Evolutionary conservation across 169 alveolate species (phyloP), one percentile per base, ranked within the genome.

Genomic region (Babesia sp.): DNA sequence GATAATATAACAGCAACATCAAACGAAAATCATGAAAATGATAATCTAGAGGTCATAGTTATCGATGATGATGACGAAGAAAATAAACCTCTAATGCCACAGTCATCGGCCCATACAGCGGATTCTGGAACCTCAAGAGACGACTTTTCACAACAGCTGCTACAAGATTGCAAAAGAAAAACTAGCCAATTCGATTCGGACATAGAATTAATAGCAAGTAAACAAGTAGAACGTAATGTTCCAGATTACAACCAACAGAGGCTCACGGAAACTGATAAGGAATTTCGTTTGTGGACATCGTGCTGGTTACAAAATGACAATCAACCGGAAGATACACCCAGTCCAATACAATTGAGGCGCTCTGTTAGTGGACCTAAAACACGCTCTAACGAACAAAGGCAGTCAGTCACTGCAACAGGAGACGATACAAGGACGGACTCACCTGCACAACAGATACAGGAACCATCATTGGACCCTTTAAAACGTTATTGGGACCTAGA

Each of bases 401-500:
- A 26, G 16, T 2, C 63, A 12, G 22, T 45, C 42, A 26, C 16
- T 37, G 0, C n/a, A 41, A 16, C 51, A 29, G 37, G 31, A 29
- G 18, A 22, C 6, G 34, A 33, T 18, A 24, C 20, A 4, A 20
- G 53, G 9, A 31, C 18, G 31, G 36, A 3, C 26, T 16, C 12
- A 1, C 26, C 45, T 16, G 63, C 55, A 12, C n/a, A 39, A 2
- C n/a, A n/a, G n/a, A n/a, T n/a, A n/a, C 64, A n/a, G 26, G 71
- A 68, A 3, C 20, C 36, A 29, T 39, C 67, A 6, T 31, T 46
- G 12, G 87, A 79, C 48, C 66, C 71, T 14, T 55, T 79, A 2
- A 71, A 79, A 2, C 33, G 24, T 20, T 79, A 70, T 57, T 66
- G 74, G 68, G 44, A 79, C 18, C 28, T 79, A n/a, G 83, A 79